phyloP scores from a whole-genome alignment of 208 protist genomes.

The Leishmania martiniquensis region DNA sequence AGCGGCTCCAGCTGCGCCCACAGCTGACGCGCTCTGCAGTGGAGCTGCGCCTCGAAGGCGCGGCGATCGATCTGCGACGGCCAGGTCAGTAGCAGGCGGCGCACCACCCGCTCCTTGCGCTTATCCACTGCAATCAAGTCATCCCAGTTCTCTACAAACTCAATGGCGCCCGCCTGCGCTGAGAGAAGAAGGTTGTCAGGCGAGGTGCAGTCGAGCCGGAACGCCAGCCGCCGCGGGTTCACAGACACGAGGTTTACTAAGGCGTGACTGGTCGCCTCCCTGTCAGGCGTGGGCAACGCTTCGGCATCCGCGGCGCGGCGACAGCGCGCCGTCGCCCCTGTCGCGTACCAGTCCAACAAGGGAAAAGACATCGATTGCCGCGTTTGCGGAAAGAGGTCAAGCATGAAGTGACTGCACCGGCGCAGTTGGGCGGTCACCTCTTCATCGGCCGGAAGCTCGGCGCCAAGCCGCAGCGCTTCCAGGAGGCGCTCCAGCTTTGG shows the following conservation, averaged over 20 bases:
- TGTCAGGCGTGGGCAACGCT: background rate
- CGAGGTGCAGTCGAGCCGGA: slow-evolving; percentile 46
- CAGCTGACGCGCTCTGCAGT: slow-evolving; percentile 2
- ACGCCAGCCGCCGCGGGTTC: slow-evolving; percentile 24
- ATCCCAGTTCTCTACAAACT: slow-evolving; percentile 48
- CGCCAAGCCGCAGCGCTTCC: slow-evolving; percentile 28
- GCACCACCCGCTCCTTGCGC: slow-evolving; percentile 32
- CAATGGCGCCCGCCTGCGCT: slow-evolving; percentile 30
- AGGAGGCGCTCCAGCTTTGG: slow-evolving; percentile 35
- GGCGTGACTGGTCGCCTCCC: background rate
- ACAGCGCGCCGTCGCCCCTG: slow-evolving; percentile 9
- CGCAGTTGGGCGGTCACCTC: slow-evolving; percentile 19
- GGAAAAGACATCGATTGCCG: slow-evolving; percentile 23
- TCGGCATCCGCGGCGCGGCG: background rate
- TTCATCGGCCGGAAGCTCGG: slow-evolving; percentile 12
- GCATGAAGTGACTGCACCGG: slow-evolving; percentile 27
- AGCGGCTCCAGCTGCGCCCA: slow-evolving; percentile 40
- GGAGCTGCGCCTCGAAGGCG: slow-evolving; percentile 22
- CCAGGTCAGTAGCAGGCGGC: slow-evolving; percentile 37
- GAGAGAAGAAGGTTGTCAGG: slow-evolving; percentile 54
- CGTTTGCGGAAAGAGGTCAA: slow-evolving; percentile 47
- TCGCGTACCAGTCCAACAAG: slow-evolving; percentile 41
- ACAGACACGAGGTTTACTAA: background rate
- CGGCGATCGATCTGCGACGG: slow-evolving; percentile 8
- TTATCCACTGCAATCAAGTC: slow-evolving; percentile 34